Base-by-base conservation (phyloP, 495 filamentous ascomycete species). In the Amorphotheca resinae region DNA sequence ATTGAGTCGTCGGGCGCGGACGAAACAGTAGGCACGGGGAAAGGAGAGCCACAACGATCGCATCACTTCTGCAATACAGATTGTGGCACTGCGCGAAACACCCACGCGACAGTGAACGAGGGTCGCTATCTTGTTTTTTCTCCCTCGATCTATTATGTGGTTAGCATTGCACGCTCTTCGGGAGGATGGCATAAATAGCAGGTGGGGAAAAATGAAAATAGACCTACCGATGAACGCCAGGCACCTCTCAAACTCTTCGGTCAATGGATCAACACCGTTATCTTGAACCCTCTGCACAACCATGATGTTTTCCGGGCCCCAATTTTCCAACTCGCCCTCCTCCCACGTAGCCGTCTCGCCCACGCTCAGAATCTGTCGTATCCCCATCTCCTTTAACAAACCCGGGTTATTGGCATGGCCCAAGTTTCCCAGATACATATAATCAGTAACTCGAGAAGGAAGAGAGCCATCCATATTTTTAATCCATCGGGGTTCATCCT, bases 11-110 rank as follows among this genome's bases (percentile, higher is more conserved):
- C 91, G 74, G 28, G 91, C 91, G 1, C 91, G 80, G 20, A 98
- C 91, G 62, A 84, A 98, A 59, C 91, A 98, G 59, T 98, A 98
- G 35, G 91, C 91, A 34, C 84, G 72, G 12, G 91, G 86, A 56
- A 95, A 94, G 2, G 86, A 91, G 36, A 95, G 64, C 21, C 74
- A 67, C 22, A 81, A 57, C 5, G 77, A 67, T 9, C 79, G 73
- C 91, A 98, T 98, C 16, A 96, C 89, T 62, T 95, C 88, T 23
- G 91, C 91, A 54, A 98, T 96, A 64, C 91, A 96, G 57, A 98
- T 95, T 6, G 91, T 98, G 16, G 91, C 91, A 37, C 83, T 89
- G 45, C 91, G 72, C 15, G 87, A 95, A 45, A 98, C 91, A 36
- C 91, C 91, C 33, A 98, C 91, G 9, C 93, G 80, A 59, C 91